Percentiles rank a stretch among this genome's conserved stretches.
phyloP scores from a whole-genome alignment of 768 basidiomycete species.

The Tulasnella sp. region DNA sequence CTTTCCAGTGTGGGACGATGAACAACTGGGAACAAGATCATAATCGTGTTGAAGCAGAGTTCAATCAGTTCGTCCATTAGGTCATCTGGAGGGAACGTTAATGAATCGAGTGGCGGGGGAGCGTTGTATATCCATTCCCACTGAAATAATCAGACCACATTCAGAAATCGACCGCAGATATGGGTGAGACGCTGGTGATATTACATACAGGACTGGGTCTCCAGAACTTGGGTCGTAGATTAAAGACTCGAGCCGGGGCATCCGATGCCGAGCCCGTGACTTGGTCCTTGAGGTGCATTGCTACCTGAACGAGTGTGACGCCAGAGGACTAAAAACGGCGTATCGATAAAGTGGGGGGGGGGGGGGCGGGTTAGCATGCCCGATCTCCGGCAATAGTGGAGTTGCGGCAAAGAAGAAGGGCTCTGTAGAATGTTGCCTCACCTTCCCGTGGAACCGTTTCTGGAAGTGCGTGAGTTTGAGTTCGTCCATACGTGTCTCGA shows the following conservation, averaged over 20 bases:
- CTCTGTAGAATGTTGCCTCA: background rate
- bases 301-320: conserved; percentile 45
- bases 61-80: conserved; percentile 49
- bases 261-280: conserved; percentile 44
- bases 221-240: conserved; percentile 18
- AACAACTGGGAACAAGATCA: conserved; percentile 58
- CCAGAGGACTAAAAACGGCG: conserved; percentile 23
- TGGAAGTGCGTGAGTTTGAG: background rate
- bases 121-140: conserved; percentile 33
- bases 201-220: conserved; percentile 13
- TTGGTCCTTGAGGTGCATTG: conserved; percentile 53
- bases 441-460: conserved; percentile 16
- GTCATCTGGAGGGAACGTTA: conserved; percentile 53
- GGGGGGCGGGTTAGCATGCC: background rate
- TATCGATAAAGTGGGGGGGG: background rate
- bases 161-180: conserved; percentile 17
- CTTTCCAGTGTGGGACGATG: conserved; percentile 63
- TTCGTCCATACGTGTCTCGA: background rate
- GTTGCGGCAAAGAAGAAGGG: background rate
- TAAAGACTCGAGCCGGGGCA: conserved; percentile 20
- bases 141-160: conserved; percentile 21
- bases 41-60: conserved; percentile 53
- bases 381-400: background rate
- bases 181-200: conserved; percentile 25
- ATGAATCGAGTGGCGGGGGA: conserved; percentile 24